Conservation (phyloP, 2,329 filamentous ascomycete species). For the Fusarium coffeatum region DNA sequence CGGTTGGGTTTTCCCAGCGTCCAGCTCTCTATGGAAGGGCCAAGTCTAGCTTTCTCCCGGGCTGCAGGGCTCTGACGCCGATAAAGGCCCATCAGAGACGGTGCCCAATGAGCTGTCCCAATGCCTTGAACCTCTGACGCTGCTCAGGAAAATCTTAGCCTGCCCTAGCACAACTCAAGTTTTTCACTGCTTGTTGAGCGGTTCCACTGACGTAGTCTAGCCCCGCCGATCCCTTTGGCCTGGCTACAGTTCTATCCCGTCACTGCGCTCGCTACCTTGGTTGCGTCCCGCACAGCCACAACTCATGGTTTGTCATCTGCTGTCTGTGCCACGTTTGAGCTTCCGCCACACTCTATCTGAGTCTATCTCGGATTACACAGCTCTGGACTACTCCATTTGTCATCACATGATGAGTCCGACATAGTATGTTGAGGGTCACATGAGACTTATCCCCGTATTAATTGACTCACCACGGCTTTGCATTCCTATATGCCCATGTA, state of each 20-base stretch:
- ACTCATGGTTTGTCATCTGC: conserved; percentile 35
- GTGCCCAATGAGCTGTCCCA: conserved; percentile 36
- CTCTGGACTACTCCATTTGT: conserved; percentile 2
- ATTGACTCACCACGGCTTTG: conserved; percentile 22
- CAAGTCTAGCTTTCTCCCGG: conserved; percentile 26
- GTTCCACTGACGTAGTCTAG: conserved; percentile 45
- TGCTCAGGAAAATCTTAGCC: conserved; percentile 37
- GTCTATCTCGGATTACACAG: background rate
- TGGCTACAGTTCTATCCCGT: background rate
- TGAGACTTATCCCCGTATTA: conserved; percentile 33
- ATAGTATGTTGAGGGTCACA: conserved; percentile 25
- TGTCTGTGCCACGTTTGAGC: conserved; percentile 5
- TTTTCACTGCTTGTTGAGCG: conserved; percentile 29
- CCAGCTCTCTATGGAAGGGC: conserved; percentile 15
- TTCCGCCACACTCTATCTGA: conserved; percentile 45
- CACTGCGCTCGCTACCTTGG: background rate
- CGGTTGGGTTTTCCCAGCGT: conserved; percentile 10
- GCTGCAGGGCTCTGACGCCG: conserved; percentile 34
- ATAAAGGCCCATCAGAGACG: conserved; percentile 24
- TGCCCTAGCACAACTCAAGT: conserved; percentile 30
- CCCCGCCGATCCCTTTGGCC: conserved; percentile 36
- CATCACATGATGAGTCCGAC: conserved; percentile 43
- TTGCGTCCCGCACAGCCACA: conserved; percentile 42
- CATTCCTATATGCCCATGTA: background rate
- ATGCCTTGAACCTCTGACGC: conserved; percentile 34